These are phyloP conservation scores for Xylariaceae sp. DNA, from an alignment of 2,329 filamentous ascomycete species.

Conservation along the genomic window DNA sequence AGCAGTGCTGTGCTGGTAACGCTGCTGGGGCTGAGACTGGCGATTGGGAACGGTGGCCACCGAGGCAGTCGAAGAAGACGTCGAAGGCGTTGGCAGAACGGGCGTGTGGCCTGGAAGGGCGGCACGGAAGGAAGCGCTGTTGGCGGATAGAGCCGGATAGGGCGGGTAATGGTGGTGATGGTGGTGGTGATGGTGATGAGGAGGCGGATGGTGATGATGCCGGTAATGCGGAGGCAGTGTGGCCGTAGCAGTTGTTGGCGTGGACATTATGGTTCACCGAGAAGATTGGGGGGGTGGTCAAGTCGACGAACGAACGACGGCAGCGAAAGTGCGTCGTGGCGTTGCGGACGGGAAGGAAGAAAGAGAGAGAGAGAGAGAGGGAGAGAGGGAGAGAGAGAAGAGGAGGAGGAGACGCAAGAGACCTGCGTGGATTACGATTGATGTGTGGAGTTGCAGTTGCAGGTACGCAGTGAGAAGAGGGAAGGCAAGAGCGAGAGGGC, in stretches of 20 bases:
- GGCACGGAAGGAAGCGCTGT: conserved; percentile 42
- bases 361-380: not conserved
- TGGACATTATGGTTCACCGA: conserved; percentile 60
- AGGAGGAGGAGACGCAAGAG: not conserved
- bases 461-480: not conserved
- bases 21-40: conserved; percentile 33
- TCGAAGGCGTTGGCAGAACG: conserved; percentile 35
- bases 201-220: conserved; percentile 54
- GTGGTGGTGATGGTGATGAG: conserved; percentile 55
- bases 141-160: conserved; percentile 27
- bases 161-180: conserved; percentile 55
- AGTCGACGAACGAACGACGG: conserved; percentile 5
- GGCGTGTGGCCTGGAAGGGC: conserved; percentile 28
- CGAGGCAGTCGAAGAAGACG: conserved; percentile 36
- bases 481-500: too few relatives aligned
- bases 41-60: conserved; percentile 30
- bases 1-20: conserved; percentile 2
- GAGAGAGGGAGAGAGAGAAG: not conserved
- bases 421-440: too few relatives aligned
- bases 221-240: conserved; percentile 66
- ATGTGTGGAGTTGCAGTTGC: too few relatives aligned
- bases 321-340: conserved; percentile 9
- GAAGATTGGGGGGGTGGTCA: not conserved
- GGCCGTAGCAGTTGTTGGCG: conserved; percentile 71
- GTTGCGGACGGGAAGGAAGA: not conserved